Base-by-base conservation (phyloP, 2,329 filamentous ascomycete species). In the Acrocalymma vagum region DNA sequence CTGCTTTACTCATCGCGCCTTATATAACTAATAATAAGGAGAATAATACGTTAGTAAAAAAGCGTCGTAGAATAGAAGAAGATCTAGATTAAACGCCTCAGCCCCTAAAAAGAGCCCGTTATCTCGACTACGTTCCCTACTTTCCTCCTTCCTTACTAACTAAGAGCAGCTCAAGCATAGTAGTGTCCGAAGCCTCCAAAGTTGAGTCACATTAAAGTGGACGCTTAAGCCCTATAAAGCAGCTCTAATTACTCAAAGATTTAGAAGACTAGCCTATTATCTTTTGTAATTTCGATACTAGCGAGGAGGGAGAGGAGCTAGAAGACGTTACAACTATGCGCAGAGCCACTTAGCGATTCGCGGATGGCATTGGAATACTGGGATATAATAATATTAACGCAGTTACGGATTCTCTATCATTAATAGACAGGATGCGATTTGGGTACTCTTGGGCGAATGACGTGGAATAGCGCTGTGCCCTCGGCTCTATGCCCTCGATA, bases 281-380 rank as follows among this genome's bases (percentile, higher is more conserved):
- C 28, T 45, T 45, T 36, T 45, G 35, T 31, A 48, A 41, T 26
- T 48, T 45, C 21, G 42, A 45, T 37, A 25, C 44, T 27, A 28
- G 15, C 16, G 27, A 34, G 41, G 17, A 45, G 10, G 44, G 40
- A 22, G 34, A 35, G 20, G 45, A 45, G 35, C 42, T n/a, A n/a
- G n/a, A n/a, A n/a, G n/a, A n/a, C n/a, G n/a, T n/a, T n/a, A n/a
- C n/a, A n/a, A n/a, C n/a, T n/a, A n/a, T n/a, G n/a, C n/a, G n/a
- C n/a, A n/a, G n/a, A n/a, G n/a, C n/a, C n/a, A n/a, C n/a, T n/a
- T n/a, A n/a, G n/a, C n/a, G n/a, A n/a, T n/a, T n/a, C n/a, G n/a
- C n/a, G n/a, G n/a, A n/a, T n/a, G n/a, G n/a, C n/a, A n/a, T n/a
- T n/a, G n/a, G n/a, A n/a, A n/a, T n/a, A n/a, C n/a, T n/a, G n/a